Evolutionary conservation across 176 grass and related monocot genomes (phyloP).

Genomic region (Hsuehochloa calcarea): DNA sequence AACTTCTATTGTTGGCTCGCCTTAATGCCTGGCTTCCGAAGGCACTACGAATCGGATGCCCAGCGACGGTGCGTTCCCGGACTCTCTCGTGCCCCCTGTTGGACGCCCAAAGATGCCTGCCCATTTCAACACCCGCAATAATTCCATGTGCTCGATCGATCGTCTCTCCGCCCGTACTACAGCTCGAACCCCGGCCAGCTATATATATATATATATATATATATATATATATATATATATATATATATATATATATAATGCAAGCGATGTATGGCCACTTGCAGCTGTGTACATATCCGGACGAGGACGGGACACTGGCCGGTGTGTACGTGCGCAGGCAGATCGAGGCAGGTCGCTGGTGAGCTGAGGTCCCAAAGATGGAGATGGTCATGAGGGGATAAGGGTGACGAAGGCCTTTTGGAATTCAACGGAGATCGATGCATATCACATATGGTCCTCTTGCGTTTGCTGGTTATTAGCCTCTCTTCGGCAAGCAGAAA

Average conservation of each 20-base stretch:
- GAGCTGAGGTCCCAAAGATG: not conserved
- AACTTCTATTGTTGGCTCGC: not conserved
- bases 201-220: not conserved
- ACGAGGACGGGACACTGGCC: not conserved
- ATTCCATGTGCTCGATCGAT: not conserved
- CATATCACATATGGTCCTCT: not conserved
- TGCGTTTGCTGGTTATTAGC: not conserved
- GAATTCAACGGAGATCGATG: not conserved
- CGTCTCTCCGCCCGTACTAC: not conserved
- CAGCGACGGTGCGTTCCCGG: not conserved
- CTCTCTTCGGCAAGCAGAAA: slow-evolving; percentile 1
- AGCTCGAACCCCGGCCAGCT: not conserved
- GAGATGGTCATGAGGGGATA: not conserved
- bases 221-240: not conserved
- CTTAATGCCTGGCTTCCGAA: not conserved
- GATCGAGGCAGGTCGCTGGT: not conserved
- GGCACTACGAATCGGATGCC: not conserved
- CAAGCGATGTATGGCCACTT: no score
- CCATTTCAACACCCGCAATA: not conserved
- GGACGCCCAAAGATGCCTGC: not conserved
- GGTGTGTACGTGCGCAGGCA: not conserved
- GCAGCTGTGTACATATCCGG: not conserved
- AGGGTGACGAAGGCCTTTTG: slow-evolving; percentile 9
- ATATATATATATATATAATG: not conserved
- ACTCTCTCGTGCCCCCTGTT: not conserved